Conservation (phyloP, 164 flowering plant genomes). For the Tetrastigma voinierianum region DNA sequence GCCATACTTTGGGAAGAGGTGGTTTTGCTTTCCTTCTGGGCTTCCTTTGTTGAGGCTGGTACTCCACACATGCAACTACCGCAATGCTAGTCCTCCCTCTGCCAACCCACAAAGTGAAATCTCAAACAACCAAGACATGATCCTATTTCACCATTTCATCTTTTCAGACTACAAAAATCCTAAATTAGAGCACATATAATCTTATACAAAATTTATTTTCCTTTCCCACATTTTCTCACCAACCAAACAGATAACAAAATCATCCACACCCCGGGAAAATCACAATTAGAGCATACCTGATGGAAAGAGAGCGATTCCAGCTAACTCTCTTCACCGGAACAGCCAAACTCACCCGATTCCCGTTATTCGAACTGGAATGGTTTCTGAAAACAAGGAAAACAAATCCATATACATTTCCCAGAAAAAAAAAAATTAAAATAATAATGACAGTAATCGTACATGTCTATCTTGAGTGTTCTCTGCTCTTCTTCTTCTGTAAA, state of each 20-base stretch:
- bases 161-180: background rate
- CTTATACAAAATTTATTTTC: background rate
- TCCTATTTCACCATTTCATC: background rate
- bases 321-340: constrained; percentile 50
- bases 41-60: constrained; percentile 41
- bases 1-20: constrained; percentile 57
- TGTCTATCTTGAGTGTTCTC: constrained; percentile 8
- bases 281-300: constrained; percentile 40
- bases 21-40: constrained; percentile 49
- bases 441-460: constrained; percentile 7
- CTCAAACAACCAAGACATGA: background rate
- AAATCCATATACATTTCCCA: too few species aligned
- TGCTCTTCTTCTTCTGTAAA: constrained; percentile 47
- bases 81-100: constrained; percentile 90
- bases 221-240: background rate
- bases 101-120: constrained; percentile 11
- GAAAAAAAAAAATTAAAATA: too few species aligned
- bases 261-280: background rate
- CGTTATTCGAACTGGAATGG: constrained; percentile 12
- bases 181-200: background rate
- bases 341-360: constrained; percentile 41
- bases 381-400: constrained; percentile 25
- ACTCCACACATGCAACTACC: constrained; percentile 36
- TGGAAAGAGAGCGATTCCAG: constrained; percentile 90
- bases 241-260: background rate